These are phyloP conservation scores for Penicillium sp. DNA, from an alignment of 2,329 filamentous ascomycete species.

Conservation along the genomic window DNA sequence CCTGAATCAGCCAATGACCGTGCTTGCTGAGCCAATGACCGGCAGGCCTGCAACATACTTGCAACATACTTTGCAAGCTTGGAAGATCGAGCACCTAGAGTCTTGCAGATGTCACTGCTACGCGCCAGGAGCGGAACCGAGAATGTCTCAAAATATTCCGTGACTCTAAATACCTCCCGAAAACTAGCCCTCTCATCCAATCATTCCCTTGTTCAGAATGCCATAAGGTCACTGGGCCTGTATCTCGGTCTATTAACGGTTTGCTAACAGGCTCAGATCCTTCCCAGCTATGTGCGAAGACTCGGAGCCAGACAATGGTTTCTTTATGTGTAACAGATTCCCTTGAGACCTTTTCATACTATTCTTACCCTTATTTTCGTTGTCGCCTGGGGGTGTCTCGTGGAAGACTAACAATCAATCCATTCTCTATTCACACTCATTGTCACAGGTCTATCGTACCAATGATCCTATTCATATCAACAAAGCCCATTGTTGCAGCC, in stretches of 20 bases:
- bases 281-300: conserved; percentile 11
- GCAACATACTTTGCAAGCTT: background rate
- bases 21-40: background rate
- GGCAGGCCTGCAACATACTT: conserved; percentile 12
- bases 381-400: background rate
- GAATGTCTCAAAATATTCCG: conserved; percentile 14
- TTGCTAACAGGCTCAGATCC: conserved; percentile 2
- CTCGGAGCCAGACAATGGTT: background rate
- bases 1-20: conserved; percentile 9
- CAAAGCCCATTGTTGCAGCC: conserved; percentile 2
- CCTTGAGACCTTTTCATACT: conserved; percentile 2
- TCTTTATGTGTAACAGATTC: conserved; percentile 14
- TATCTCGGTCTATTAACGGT: conserved; percentile 6
- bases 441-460: background rate
- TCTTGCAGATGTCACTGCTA: conserved; percentile 3
- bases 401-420: background rate
- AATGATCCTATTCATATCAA: conserved; percentile 1
- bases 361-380: conserved; percentile 1
- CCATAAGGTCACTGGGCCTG: background rate
- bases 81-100: background rate
- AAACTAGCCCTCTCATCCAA: conserved; percentile 13
- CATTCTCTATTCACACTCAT: conserved; percentile 4
- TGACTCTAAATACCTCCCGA: conserved; percentile 4
- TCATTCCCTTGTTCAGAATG: conserved; percentile 7
- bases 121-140: conserved; percentile 17